Conservation (phyloP, 176 grass and related monocot species). For the Coix lacrymajobi region DNA sequence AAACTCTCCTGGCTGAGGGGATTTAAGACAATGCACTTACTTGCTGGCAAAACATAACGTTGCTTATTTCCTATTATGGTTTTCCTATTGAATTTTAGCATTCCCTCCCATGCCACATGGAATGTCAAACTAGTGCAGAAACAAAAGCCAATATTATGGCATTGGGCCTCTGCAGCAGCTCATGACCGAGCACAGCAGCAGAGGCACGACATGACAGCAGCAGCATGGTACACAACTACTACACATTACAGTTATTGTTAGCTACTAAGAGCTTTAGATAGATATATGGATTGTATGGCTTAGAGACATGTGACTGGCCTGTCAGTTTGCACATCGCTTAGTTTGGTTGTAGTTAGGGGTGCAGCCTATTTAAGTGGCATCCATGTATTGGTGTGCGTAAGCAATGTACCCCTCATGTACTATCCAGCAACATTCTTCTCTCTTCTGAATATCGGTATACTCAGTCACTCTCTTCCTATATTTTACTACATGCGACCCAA, state of each 20-base stretch:
- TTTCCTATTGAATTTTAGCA: background rate
- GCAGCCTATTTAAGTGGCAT: background rate
- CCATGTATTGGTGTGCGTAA: background rate
- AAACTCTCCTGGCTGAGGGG: too few species aligned
- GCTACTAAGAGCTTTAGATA: background rate
- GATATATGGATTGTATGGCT: background rate
- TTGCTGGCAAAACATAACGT: too few species aligned
- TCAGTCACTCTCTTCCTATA: background rate
- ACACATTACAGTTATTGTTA: background rate
- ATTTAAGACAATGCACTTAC: background rate
- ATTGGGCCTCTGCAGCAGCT: background rate
- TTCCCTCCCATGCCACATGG: background rate
- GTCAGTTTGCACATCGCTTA: background rate
- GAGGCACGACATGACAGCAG: background rate
- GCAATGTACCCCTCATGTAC: background rate
- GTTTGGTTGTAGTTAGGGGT: background rate
- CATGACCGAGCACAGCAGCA: background rate
- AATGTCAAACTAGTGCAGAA: background rate
- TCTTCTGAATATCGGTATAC: background rate
- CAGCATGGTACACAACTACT: background rate
- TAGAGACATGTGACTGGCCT: background rate
- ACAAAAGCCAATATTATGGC: background rate
- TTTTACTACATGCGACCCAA: background rate
- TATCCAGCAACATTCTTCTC: background rate
- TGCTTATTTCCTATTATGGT: background rate